A percentile compares a stretch with the other conserved stretches of the same genome.
These are phyloP conservation scores for Amanita muscaria DNA, from an alignment of 768 basidiomycete species.

Conservation along the genomic window DNA sequence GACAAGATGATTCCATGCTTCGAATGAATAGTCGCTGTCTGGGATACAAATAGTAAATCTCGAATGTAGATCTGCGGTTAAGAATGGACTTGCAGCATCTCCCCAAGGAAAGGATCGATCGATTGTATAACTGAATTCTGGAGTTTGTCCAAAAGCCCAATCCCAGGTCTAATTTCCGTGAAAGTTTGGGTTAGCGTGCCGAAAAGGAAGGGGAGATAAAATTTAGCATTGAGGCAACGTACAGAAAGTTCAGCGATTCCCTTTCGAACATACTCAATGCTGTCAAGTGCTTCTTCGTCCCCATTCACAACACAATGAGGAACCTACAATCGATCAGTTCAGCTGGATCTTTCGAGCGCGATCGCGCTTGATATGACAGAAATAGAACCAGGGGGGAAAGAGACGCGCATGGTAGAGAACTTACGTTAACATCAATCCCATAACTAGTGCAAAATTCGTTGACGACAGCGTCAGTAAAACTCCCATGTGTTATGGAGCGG, in stretches of 20 bases:
- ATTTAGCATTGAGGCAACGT: slow-evolving; percentile 13
- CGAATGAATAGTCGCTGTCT: slow-evolving; percentile 45
- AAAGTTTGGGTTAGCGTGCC: neutral
- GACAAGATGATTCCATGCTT: slow-evolving; percentile 59
- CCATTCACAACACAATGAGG: slow-evolving; percentile 1
- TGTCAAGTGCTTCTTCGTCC: slow-evolving; percentile 25
- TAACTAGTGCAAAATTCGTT: slow-evolving; percentile 60
- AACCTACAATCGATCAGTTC: neutral
- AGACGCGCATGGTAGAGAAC: slow-evolving; percentile 6
- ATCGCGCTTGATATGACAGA: slow-evolving; percentile 34
- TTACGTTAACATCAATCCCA: slow-evolving; percentile 23
- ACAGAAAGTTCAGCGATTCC: slow-evolving; percentile 73
- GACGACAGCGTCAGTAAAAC: slow-evolving; percentile 63
- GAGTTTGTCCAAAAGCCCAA: slow-evolving; percentile 90
- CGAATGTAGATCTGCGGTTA: neutral
- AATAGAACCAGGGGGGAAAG: slow-evolving; percentile 19
- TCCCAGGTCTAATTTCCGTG: slow-evolving; percentile 64
- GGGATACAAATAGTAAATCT: slow-evolving; percentile 1
- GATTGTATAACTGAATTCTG: slow-evolving; percentile 74
- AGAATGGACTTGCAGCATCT: slow-evolving; percentile 30
- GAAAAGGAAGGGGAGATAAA: neutral
- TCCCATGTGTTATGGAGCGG: slow-evolving; percentile 48
- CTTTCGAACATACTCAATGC: slow-evolving; percentile 50
- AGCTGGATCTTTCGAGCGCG: neutral
- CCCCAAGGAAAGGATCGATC: slow-evolving; percentile 43